Percentiles rank a stretch among this genome's conserved stretches.
Conservation (phyloP, 2,329 filamentous ascomycete genomes). For the Colletotrichum euphorbiae region DNA sequence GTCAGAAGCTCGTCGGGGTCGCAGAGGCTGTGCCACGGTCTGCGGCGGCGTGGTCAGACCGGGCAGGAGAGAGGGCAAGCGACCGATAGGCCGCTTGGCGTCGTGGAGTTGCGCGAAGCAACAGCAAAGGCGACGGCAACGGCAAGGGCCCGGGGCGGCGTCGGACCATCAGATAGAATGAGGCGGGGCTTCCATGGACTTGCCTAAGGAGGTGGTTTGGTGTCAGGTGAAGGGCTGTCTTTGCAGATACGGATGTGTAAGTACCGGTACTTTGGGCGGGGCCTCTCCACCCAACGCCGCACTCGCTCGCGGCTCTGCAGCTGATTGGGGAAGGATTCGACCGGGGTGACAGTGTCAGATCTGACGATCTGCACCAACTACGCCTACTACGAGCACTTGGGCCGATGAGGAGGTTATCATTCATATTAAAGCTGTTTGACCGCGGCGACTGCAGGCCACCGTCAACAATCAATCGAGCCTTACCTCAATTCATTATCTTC, state of each 20-base stretch:
- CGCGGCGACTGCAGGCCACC: not conserved
- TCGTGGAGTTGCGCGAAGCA: not conserved
- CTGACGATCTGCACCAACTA: slow-evolving; percentile 1
- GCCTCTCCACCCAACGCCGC: slow-evolving; percentile 15
- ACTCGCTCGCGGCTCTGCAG: slow-evolving; percentile 12
- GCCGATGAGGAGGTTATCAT: slow-evolving; percentile 5
- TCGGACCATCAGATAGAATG: slow-evolving; percentile 9
- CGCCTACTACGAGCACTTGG: slow-evolving; percentile 1
- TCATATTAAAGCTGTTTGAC: slow-evolving; percentile 6
- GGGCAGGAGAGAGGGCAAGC: slow-evolving; percentile 4
- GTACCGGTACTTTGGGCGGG: slow-evolving; percentile 35
- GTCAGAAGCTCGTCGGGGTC: not conserved
- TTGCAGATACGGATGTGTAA: slow-evolving; percentile 10
- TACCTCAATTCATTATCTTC: not conserved
- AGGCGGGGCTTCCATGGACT: slow-evolving; percentile 18
- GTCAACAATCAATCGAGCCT: not conserved
- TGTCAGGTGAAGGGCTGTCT: not conserved
- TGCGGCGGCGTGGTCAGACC: not conserved
- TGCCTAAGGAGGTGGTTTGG: slow-evolving; percentile 17
- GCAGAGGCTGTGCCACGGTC: slow-evolving; percentile 21
- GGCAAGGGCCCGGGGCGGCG: not conserved
- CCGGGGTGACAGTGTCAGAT: not conserved
- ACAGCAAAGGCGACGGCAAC: not conserved
- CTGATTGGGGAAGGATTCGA: slow-evolving; percentile 10
- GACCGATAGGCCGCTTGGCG: slow-evolving; percentile 17